These are phyloP conservation scores for Sanchytrium tribonematis DNA, from an alignment of 371 early-diverging fungal genomes.

Conservation along the genomic window DNA sequence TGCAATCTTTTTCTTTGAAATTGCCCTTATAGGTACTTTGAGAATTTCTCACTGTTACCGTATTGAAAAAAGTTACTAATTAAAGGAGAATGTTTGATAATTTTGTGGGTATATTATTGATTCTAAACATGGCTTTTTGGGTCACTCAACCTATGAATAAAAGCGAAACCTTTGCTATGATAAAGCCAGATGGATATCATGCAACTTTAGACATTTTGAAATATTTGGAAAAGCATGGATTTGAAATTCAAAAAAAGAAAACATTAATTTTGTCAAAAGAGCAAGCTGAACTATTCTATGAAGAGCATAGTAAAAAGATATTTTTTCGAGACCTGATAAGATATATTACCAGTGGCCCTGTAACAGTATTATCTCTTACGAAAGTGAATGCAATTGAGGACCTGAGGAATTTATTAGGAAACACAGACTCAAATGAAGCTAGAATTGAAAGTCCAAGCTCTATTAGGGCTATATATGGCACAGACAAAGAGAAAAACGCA, in stretches of 20 bases:
- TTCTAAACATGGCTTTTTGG: too few species aligned
- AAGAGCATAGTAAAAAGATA: conserved; percentile 1
- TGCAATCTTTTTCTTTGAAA: too few species aligned
- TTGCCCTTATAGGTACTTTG: too few species aligned
- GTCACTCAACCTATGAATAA: too few species aligned
- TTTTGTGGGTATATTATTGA: too few species aligned
- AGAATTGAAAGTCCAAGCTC: conserved; percentile 9
- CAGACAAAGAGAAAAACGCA: conserved; percentile 31
- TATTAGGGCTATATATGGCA: conserved; percentile 24
- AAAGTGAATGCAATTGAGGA: conserved; percentile 6
- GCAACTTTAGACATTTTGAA: conserved; percentile 13
- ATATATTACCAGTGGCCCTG: conserved; percentile 7
- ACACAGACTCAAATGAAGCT: conserved; percentile 8
- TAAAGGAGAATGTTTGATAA: too few species aligned
- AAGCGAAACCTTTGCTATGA: conserved; percentile 11
- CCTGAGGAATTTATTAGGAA: conserved; percentile 8
- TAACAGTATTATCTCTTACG: conserved; percentile 7
- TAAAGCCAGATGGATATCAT: conserved; percentile 15
- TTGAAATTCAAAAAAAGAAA: conserved; percentile 16
- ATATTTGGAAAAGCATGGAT: conserved; percentile 14
- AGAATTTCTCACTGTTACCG: too few species aligned
- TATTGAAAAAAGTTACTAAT: too few species aligned
- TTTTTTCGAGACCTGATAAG: neutral
- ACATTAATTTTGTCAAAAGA: conserved; percentile 3
- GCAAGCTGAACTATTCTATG: conserved; percentile 5